Evolutionary conservation across 352 stramenopile genomes (phyloP).

Genomic region (Pythium brassicae): DNA sequence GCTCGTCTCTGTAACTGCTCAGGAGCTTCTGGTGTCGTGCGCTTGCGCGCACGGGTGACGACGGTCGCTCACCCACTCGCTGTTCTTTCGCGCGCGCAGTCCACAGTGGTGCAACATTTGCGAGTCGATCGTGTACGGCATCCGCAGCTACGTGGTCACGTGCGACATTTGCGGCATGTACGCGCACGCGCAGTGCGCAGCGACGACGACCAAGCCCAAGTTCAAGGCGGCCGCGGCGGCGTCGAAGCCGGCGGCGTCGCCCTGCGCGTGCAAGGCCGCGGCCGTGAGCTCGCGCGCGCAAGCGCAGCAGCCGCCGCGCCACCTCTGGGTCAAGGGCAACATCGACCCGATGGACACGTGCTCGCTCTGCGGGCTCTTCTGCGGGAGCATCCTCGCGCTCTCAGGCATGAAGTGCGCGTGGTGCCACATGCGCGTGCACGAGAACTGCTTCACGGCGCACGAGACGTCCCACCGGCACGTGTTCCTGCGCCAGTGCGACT

Average conservation of each 20-base stretch:
- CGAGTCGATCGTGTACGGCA: conserved; percentile 74
- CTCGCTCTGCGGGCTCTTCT: conserved; percentile 73
- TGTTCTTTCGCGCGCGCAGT: conserved; percentile 10
- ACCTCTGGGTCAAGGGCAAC: conserved; percentile 82
- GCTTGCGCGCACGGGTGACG: too few species aligned
- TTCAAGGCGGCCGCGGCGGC: neutral
- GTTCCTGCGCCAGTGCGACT: conserved; percentile 60
- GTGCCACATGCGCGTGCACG: conserved; percentile 78
- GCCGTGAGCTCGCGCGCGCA: conserved; percentile 12
- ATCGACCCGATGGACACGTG: conserved; percentile 83
- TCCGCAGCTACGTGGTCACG: conserved; percentile 82
- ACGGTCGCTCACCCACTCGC: too few species aligned
- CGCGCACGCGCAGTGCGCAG: conserved; percentile 70
- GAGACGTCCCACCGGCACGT: conserved; percentile 14
- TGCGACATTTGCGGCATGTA: conserved; percentile 85
- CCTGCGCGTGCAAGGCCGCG: conserved; percentile 13
- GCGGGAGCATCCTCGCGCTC: conserved; percentile 74
- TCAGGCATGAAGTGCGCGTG: conserved; percentile 79
- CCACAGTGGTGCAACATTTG: conserved; percentile 83
- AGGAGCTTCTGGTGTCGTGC: too few species aligned
- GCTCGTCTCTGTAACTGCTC: neutral
- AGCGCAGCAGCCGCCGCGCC: conserved; percentile 24
- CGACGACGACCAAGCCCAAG: conserved; percentile 43
- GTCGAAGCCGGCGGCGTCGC: neutral
- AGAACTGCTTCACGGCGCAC: conserved; percentile 63